Base-by-base conservation (phyloP, 2,329 filamentous ascomycete species). In the Colletotrichum sojae region DNA sequence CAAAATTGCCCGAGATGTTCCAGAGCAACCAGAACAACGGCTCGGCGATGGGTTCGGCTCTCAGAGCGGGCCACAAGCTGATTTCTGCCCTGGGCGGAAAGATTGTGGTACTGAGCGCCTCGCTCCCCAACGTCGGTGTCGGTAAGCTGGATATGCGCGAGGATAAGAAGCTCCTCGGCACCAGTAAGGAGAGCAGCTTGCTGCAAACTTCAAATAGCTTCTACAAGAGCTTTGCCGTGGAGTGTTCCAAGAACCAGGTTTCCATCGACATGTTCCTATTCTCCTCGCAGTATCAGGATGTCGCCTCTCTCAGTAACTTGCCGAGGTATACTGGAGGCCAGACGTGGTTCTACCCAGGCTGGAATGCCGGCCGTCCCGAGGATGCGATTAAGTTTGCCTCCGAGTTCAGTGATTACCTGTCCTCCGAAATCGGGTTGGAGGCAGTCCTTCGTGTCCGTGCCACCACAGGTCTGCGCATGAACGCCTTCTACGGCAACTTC, bases 241-340 rank as follows among this genome's bases (percentile, higher is more conserved):
- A 99, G 79, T 99, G 96, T 82, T 98, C 95, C 45, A 99, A 99
- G 85, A 97, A 97, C 74, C 96, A 99, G 81, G 96, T 99, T 31
- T 98, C 95, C 0, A 94, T 99, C 73, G 95, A 98, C 79, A 98
- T 98, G 95, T 98, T 98, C 85, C 85, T 98, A 58, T 98, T 97
- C 83, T 96, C 94, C 4, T 95, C 94, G 16, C 93, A 96, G 78
- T 98, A 99, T 80, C 96, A 98, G 81, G 96, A 99, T 78, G 96
- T 99, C 59, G 96, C 96, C 5, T 97, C 95, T 39, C 86, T 99
- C 62, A 97, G 94, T 85, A 98, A 98, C 80, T 86, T 99, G 56
- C 96, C 96, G 54, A 88, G 96, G 75, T 99, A 98, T 79, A 98
- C 96, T 25, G 96, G 95, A 79, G 96, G 96, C 22, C 96, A 98